These are phyloP conservation scores for Penicillium samsonianum DNA, from an alignment of 495 filamentous ascomycete genomes.

Conservation along the genomic window DNA sequence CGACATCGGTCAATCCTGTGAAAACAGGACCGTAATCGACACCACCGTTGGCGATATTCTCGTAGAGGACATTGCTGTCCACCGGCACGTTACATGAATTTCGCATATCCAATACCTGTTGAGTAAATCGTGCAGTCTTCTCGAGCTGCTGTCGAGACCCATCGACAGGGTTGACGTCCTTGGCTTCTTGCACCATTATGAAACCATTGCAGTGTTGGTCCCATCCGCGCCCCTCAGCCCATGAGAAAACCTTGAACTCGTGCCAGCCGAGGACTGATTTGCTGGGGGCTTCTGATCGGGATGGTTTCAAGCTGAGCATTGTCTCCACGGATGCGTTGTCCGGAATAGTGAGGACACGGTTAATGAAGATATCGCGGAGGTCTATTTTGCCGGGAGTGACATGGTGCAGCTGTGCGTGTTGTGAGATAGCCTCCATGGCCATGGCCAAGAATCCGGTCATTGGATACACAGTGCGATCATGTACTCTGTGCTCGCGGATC, in stretches of 20 bases:
- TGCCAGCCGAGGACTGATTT: conserved; percentile 40
- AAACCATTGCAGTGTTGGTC: conserved; percentile 45
- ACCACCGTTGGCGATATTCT: conserved; percentile 25
- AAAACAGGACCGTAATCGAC: conserved; percentile 44
- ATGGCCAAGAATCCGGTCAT: conserved; percentile 54
- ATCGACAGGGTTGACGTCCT: conserved; percentile 34
- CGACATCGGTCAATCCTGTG: conserved; percentile 33
- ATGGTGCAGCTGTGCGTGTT: conserved; percentile 39
- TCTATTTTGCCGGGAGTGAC: conserved; percentile 25
- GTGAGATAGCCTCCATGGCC: conserved; percentile 50
- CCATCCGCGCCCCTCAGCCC: conserved; percentile 37
- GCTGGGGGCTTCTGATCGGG: conserved; percentile 23
- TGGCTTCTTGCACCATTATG: conserved; percentile 29
- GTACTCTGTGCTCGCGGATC: conserved; percentile 49
- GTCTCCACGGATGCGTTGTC: conserved; percentile 36
- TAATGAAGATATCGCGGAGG: conserved; percentile 42
- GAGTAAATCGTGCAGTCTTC: background rate
- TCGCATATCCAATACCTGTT: conserved; percentile 9
- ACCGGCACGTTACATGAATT: conserved; percentile 16
- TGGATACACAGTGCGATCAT: conserved; percentile 47
- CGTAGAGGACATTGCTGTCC: conserved; percentile 20
- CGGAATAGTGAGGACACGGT: conserved; percentile 41
- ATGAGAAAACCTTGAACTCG: conserved; percentile 45
- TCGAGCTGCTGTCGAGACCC: conserved; percentile 17
- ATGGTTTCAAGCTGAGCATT: conserved; percentile 28